Evolutionary conservation across 2,329 filamentous ascomycete genomes (phyloP), one percentile per base, ranked within the genome.

Genomic region (Didymella pomorum): DNA sequence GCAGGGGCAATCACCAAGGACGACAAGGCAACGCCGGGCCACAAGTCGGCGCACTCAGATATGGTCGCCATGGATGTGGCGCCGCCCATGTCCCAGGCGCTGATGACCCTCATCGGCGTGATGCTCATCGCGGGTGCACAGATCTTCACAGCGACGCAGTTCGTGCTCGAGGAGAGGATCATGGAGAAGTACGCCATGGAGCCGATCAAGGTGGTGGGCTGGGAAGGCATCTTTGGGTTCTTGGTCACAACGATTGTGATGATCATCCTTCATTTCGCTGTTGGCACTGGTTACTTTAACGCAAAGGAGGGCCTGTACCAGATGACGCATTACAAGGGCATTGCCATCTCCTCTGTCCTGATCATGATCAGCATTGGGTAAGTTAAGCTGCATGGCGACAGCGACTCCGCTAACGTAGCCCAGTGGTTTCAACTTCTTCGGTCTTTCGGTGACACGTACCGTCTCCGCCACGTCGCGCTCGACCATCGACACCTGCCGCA

Each of bases 301-400:
- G 89, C 93, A 64, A 86, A 83, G 4, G 93, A 97, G 75, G 94
- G 93, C 14, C 90, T 92, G 82, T 86, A 86, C 62, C 87, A 98
- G 78, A 87, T 99, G 78, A 87, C 87, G 10, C 81, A 87, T 33
- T 88, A 93, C 77, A 85, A 81, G 51, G 80, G 85, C 16, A 88
- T 99, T 60, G 86, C 89, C 28, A 68, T 93, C 3, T 91, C 91
- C 21, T 96, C 92, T 65, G 53, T 98, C 8, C 78, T 96, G 58
- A 98, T 98, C 75, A 99, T 99, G 95, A 85, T 99, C 66, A 96
- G 92, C 71, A 99, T 99, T 70, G 94, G 94, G 90, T 96, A 86
- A 74, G 87, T 82, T 20, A 12, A 21, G 21, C 21, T 26, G 18
- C n/a, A 18, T 10, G 11, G 16, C 39, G 10, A 33, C 31, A 20